phyloP scores from a whole-genome alignment of 2,329 filamentous ascomycete genomes.

The Teratosphaeria zuluensis region DNA sequence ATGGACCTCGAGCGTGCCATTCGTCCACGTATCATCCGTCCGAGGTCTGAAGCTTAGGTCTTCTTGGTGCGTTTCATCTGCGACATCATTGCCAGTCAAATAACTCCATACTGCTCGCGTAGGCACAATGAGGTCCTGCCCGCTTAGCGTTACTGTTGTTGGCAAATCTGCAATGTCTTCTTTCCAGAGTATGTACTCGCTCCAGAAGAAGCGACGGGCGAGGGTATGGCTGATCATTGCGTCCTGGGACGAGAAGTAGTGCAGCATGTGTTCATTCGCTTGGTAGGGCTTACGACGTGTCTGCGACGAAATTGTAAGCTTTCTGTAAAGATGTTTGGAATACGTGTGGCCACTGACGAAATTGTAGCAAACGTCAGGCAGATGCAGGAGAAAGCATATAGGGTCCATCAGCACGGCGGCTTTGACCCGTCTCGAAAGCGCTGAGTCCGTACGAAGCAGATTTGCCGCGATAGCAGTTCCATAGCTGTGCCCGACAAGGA shows the following conservation, averaged over 20 bases:
- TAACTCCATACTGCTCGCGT: conserved; percentile 47
- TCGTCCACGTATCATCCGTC: conserved; percentile 21
- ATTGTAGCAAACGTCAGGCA: conserved; percentile 59
- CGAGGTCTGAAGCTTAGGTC: conserved; percentile 4
- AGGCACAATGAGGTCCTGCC: conserved; percentile 53
- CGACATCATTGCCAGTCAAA: conserved; percentile 26
- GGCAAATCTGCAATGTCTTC: conserved; percentile 43
- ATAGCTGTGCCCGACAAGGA: conserved; percentile 50
- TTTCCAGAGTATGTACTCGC: conserved; percentile 58
- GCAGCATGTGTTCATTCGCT: conserved; percentile 57
- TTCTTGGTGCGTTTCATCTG: conserved; percentile 1
- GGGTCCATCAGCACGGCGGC: conserved; percentile 48
- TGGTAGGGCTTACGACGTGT: conserved; percentile 18
- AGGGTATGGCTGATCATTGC: conserved; percentile 54
- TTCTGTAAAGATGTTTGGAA: background rate
- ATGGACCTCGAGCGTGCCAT: conserved; percentile 42
- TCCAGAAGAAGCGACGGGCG: conserved; percentile 58
- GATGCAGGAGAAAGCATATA: conserved; percentile 54
- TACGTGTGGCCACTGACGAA: conserved; percentile 30
- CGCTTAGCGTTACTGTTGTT: conserved; percentile 48
- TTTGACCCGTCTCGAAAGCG: conserved; percentile 35
- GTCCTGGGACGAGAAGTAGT: conserved; percentile 58
- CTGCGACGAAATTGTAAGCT: background rate
- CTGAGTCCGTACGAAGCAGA: conserved; percentile 39
- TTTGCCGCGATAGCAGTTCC: conserved; percentile 53